Base-by-base conservation (phyloP, 1,284 basidiomycete genomes). In the Fomitopsis betulina region DNA sequence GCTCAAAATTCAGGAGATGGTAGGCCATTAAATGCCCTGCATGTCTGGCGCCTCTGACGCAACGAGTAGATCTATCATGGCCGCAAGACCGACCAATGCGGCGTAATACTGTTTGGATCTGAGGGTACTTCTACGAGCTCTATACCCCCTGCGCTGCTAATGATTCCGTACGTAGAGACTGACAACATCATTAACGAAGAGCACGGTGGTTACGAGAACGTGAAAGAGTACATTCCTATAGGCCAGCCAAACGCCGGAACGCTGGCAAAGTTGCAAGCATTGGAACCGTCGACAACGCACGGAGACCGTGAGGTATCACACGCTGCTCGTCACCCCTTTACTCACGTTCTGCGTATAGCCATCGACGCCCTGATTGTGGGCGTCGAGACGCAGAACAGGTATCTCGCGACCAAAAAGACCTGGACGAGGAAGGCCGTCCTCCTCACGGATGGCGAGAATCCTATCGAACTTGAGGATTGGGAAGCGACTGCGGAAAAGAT, bases 1-100 rank as follows among this genome's bases (percentile, higher is more conserved):
- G 67, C 81, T 93, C 58, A 93, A 93, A 72, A 83, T 94, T 39
- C 93, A 95, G 70, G 91, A 94, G 64, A 93, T 94, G 87, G 93
- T 90, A 59, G 17, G 69, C 47, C 0, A 56, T 7, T 12, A 21
- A n/a, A 4, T 3, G 12, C 17, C 15, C 30, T 27, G 10, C 27
- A 25, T 53, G 8, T 33, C 13, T 10, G 42, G 47, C 33, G 39
- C 54, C 38, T 3, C 51, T 15, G 37, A 32, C 23, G 25, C 23
- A 19, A 23, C 37, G n/a, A 54, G 19, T 63, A 95, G 94, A 93
- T 97, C 60, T 93, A 87, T 69, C 85, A 90, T 63, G 91, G 87
- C 5, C 79, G 94, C 45, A 97, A 97, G 76, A 96, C 95, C 10
- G 94, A 96, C 67, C 86, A 92, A 66, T 94, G 93, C 67, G 92